Conservation (phyloP, 306 rosid species). For the Lagenaria siceraria region DNA sequence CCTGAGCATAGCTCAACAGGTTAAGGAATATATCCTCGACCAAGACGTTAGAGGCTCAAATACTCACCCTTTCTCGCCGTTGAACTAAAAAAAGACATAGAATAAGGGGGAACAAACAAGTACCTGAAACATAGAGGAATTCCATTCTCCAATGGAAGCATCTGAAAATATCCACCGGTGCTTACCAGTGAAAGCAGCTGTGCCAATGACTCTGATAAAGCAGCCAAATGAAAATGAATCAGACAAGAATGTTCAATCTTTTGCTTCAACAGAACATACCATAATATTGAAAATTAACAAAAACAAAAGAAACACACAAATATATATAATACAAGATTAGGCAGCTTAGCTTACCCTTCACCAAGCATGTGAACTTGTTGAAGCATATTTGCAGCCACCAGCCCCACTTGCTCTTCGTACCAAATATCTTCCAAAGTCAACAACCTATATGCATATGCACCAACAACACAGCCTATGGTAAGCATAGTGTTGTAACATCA, state of each 20-base stretch:
- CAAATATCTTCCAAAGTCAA: slow-evolving; percentile 58
- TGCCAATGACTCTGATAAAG: slow-evolving; percentile 50
- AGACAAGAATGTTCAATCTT: not conserved
- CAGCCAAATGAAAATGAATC: slow-evolving; percentile 6
- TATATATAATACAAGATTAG: not conserved
- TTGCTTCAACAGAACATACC: not conserved
- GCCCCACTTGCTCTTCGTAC: slow-evolving; percentile 41
- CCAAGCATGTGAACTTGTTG: slow-evolving; percentile 53
- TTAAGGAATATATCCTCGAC: not conserved
- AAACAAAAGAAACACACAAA: not conserved
- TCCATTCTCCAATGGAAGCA: slow-evolving; percentile 22
- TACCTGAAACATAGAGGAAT: slow-evolving; percentile 33
- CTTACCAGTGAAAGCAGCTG: slow-evolving; percentile 60
- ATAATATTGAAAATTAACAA: not conserved
- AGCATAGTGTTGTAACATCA: not conserved
- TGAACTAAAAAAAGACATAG: not conserved
- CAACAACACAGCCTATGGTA: not conserved
- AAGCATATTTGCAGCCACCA: slow-evolving; percentile 32
- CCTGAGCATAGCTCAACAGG: not conserved
- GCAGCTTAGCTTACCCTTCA: slow-evolving; percentile 50
- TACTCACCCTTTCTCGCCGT: not conserved
- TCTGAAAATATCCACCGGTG: slow-evolving; percentile 60
- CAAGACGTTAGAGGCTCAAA: not conserved
- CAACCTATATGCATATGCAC: slow-evolving; percentile 35
- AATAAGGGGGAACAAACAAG: not conserved